Evolutionary conservation across 768 basidiomycete species (phyloP).

Genomic region (Serendipita sp.): DNA sequence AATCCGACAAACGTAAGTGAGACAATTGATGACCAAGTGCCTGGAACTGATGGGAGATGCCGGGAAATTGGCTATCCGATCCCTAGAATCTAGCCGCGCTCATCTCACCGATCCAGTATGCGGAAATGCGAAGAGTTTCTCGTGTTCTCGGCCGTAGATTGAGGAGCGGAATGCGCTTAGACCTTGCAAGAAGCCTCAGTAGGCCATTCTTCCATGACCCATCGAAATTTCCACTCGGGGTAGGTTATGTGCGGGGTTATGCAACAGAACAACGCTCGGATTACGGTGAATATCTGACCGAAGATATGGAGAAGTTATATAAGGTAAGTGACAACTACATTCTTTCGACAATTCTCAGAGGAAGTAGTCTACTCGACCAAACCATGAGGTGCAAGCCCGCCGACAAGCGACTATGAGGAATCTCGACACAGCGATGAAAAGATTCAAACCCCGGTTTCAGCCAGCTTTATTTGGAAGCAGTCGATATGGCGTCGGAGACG

Average conservation of each 20-base stretch:
- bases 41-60: not conserved
- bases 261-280: not conserved
- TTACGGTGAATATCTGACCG: constrained; percentile 6
- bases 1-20: constrained; percentile 10
- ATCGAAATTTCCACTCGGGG: not conserved
- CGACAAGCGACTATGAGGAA: constrained; percentile 10
- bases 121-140: not conserved
- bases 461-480: constrained; percentile 35
- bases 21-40: not conserved
- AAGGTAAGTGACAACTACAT: not conserved
- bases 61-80: not conserved
- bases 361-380: constrained; percentile 5
- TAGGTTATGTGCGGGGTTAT: not conserved
- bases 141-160: constrained; percentile 7
- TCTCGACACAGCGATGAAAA: constrained; percentile 17
- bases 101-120: not conserved
- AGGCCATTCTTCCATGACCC: not conserved
- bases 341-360: not conserved
- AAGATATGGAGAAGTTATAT: constrained; percentile 3
- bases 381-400: not conserved
- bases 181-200: constrained; percentile 4
- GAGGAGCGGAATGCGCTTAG: not conserved
- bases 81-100: constrained; percentile 7
- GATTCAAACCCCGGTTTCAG: constrained; percentile 21
- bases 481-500: constrained; percentile 28